Percentiles rank a stretch among this genome's conserved stretches.
phyloP scores from a whole-genome alignment of 768 basidiomycete species.

The Hygrophorus pudorinus region DNA sequence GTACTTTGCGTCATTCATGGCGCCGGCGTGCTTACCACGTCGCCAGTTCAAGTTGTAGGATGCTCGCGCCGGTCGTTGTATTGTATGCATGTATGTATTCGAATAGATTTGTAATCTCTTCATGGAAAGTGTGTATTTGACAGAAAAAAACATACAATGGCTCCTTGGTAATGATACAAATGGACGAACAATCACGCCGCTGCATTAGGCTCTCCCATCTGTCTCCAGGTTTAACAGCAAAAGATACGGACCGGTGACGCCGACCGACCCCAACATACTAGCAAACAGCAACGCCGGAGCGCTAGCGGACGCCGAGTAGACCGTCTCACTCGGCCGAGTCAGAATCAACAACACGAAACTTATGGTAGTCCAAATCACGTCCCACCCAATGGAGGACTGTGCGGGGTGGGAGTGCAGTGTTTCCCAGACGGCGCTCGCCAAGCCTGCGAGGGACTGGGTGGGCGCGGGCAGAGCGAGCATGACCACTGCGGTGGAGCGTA shows the following conservation, averaged over 20 bases:
- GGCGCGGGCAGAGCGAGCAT: slow-evolving; percentile 13
- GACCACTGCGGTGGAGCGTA: slow-evolving; percentile 20
- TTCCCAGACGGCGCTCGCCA: slow-evolving; percentile 22
- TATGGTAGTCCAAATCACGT: slow-evolving; percentile 46
- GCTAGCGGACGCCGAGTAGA: slow-evolving; percentile 8
- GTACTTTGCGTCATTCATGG: slow-evolving; percentile 39
- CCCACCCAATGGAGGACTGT: slow-evolving; percentile 56
- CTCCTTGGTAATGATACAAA: too few relatives aligned
- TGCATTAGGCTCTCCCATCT: too few relatives aligned
- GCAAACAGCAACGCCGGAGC: slow-evolving; percentile 16
- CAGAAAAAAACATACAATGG: too few relatives aligned
- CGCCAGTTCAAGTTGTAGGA: too few relatives aligned
- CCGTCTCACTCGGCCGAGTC: not conserved
- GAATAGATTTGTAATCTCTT: not conserved
- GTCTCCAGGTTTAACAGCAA: too few relatives aligned
- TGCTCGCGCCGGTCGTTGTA: too few relatives aligned
- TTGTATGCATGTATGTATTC: too few relatives aligned
- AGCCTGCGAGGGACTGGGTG: slow-evolving; percentile 10
- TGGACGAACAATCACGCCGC: too few relatives aligned
- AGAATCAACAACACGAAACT: slow-evolving; percentile 31
- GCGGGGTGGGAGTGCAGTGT: slow-evolving; percentile 45
- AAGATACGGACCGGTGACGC: slow-evolving; percentile 18
- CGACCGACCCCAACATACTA: slow-evolving; percentile 17
- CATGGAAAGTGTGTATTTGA: too few relatives aligned
- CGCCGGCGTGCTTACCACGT: not conserved